phyloP scores from a whole-genome alignment of 2,329 filamentous ascomycete genomes.

The Colletotrichum truncatum region DNA sequence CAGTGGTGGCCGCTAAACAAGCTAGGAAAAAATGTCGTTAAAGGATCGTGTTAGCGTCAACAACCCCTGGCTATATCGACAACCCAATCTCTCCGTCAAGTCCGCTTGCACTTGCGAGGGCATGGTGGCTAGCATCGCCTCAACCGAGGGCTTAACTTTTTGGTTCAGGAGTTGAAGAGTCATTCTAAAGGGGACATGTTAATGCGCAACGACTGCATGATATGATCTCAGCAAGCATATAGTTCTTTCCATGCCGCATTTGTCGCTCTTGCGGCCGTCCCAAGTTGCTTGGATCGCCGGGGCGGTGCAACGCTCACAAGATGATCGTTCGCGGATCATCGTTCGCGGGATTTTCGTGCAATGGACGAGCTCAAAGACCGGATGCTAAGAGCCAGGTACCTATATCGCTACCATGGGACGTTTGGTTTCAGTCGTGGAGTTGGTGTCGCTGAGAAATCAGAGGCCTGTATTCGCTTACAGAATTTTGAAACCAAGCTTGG shows the following conservation, averaged over 20 bases:
- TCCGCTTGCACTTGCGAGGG: not conserved
- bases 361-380: not conserved
- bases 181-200: not conserved
- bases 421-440: constrained; percentile 28
- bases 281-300: constrained; percentile 18
- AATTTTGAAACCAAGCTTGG: constrained; percentile 17
- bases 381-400: constrained; percentile 19
- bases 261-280: constrained; percentile 5
- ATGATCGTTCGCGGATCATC: constrained; percentile 24
- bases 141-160: not conserved
- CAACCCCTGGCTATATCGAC: not conserved
- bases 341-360: constrained; percentile 14
- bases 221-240: not conserved
- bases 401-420: constrained; percentile 24
- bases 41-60: not conserved
- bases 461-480: constrained; percentile 23
- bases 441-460: constrained; percentile 8
- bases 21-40: constrained; percentile 1
- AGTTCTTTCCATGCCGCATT: not conserved
- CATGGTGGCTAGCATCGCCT: not conserved
- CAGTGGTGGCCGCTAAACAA: constrained; percentile 11
- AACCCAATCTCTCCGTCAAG: not conserved
- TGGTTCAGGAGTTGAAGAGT: not conserved
- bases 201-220: constrained; percentile 5
- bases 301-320: constrained; percentile 19